These are phyloP conservation scores for Rhododendron ferrugineum DNA, from an alignment of 148 eudicot species.

Conservation along the genomic window DNA sequence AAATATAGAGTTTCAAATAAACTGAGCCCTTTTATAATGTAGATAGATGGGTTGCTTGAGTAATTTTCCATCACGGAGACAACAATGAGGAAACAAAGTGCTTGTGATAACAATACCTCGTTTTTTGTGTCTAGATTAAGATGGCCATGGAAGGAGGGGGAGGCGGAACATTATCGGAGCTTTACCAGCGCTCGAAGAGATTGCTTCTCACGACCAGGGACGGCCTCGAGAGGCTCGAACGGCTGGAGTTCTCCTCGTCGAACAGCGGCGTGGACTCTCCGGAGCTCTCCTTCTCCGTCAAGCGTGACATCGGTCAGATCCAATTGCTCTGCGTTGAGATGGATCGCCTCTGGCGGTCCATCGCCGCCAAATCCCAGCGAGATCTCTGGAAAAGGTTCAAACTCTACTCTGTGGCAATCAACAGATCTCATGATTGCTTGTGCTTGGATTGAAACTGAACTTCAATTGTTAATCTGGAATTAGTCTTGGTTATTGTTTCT, in stretches of 20 bases:
- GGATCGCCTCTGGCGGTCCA: constrained; percentile 85
- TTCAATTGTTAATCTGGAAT: not conserved
- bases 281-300: constrained; percentile 54
- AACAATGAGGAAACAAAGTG: no score
- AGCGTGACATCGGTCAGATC: constrained; percentile 54
- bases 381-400: constrained; percentile 85
- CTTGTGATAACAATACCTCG: not conserved
- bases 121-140: not conserved
- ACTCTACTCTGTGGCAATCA: not conserved
- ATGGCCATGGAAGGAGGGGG: constrained; percentile 39
- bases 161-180: constrained; percentile 67
- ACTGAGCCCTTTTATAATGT: no score
- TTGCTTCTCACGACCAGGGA: constrained; percentile 57
- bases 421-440: not conserved
- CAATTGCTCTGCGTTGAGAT: constrained; percentile 65
- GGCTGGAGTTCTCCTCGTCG: constrained; percentile 48
- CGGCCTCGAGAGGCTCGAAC: constrained; percentile 69
- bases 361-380: constrained; percentile 71
- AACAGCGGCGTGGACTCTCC: constrained; percentile 43
- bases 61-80: no score
- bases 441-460: not conserved
- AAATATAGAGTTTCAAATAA: no score
- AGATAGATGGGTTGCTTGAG: no score
- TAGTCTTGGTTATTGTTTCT: not conserved
- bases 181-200: constrained; percentile 60